Evolutionary conservation across 2,329 filamentous ascomycete genomes (phyloP).

Genomic region (Aureobasidium sp.): DNA sequence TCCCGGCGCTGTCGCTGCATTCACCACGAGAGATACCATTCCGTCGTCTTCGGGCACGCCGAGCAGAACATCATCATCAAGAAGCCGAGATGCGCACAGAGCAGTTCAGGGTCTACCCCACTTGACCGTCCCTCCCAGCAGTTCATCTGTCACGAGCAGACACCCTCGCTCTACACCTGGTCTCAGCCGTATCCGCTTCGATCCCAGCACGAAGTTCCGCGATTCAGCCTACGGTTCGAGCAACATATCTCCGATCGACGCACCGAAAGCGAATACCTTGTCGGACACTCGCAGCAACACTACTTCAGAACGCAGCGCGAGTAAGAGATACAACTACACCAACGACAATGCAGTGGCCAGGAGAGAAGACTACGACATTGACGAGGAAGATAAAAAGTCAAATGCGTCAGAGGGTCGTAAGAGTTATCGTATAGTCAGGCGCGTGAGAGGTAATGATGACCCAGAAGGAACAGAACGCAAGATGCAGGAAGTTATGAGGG

Average conservation of each 20-base stretch:
- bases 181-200: not conserved
- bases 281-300: constrained; percentile 4
- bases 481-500: not conserved
- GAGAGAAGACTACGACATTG: not conserved
- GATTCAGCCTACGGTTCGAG: constrained; percentile 1
- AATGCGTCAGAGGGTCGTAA: constrained; percentile 1
- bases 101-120: not conserved
- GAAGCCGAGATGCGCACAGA: not conserved
- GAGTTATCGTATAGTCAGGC: constrained; percentile 7
- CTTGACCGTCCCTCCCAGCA: not conserved
- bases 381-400: not conserved
- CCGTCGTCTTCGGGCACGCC: not conserved
- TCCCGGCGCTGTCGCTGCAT: not conserved
- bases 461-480: not conserved
- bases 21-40: not conserved
- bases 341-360: not conserved
- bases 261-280: not conserved
- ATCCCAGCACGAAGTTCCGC: not conserved
- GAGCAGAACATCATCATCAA: not conserved
- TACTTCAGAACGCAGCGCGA: not conserved
- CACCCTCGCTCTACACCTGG: not conserved
- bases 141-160: not conserved
- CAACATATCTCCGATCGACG: constrained; percentile 3
- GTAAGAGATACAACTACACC: constrained; percentile 1
- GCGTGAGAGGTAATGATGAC: not conserved